These are phyloP conservation scores for Craterostigma plantagineum DNA, from an alignment of 257 asterid genomes.

Conservation along the genomic window DNA sequence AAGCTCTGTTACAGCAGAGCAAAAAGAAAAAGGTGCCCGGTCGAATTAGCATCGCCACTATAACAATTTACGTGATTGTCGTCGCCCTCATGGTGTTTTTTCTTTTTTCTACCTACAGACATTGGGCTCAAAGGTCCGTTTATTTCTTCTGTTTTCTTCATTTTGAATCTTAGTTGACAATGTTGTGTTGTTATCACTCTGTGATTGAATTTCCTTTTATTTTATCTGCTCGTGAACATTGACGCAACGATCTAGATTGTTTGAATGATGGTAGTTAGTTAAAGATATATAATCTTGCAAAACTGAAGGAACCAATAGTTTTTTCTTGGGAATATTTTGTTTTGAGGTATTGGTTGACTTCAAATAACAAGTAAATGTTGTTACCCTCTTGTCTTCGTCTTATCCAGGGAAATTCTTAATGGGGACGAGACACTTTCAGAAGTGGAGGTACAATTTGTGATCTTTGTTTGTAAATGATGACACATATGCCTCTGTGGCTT, in stretches of 20 bases:
- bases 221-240: too few relatives aligned
- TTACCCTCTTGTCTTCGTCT: constrained; percentile 5
- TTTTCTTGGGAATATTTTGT: too few relatives aligned
- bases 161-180: background rate
- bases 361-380: constrained; percentile 3
- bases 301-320: constrained; percentile 2
- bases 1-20: constrained; percentile 41
- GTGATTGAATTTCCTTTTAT: background rate
- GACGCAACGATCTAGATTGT: too few relatives aligned
- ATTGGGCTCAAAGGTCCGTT: constrained; percentile 27
- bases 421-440: constrained; percentile 14
- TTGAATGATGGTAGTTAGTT: too few relatives aligned
- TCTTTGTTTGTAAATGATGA: background rate
- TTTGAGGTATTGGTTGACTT: constrained; percentile 1
- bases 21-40: constrained; percentile 43
- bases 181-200: background rate
- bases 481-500: constrained; percentile 6
- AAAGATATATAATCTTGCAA: too few relatives aligned
- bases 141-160: background rate
- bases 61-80: constrained; percentile 22
- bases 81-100: constrained; percentile 23
- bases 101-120: constrained; percentile 25
- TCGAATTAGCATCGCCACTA: constrained; percentile 22
- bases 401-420: constrained; percentile 18
- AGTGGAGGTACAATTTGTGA: constrained; percentile 16